Evolutionary conservation across 768 basidiomycete species (phyloP), one percentile per base, ranked within the genome.

Genomic region (Lactifluus rugatus): DNA sequence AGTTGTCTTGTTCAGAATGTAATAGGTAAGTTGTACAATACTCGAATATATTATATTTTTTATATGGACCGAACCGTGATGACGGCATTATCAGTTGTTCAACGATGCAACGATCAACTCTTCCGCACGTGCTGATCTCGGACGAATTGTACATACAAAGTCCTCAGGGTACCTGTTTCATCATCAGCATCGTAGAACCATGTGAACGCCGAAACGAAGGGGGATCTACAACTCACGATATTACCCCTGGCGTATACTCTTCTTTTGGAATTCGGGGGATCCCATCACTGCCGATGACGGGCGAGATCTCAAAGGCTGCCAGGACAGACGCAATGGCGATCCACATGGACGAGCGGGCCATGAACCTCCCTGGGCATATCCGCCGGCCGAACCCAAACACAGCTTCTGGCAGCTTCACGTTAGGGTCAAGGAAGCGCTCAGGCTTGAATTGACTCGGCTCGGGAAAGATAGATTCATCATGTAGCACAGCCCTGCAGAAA

Each of bases 101-200:
- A 34, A n/a, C 25, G 60, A 47, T 3, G 56, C 11, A 5, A 47
- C 32, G 34, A 69, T 57, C 32, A 69, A 50, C 21, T 51, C 48
- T 45, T 56, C 51, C 23, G 57, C 48, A 3, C 28, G 48, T 13
- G 47, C 25, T 21, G 59, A 63, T 5, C 68, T 60, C 17, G 67
- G 62, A 28, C 53, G 57, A 44, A 69, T 68, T 14, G 25, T 21
- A 48, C 68, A 69, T 10, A 49, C 56, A 54, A 69, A 69, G 23
- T 61, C 52, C 25, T 58, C 62, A 14, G 67, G 60, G 42, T 64
- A 57, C 23, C 64, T 65, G 21, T 52, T 39, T 10, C 9, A 49
- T 7, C 48, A 19, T 1, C 39, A 8, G 4, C 10, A 34, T 16
- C 5, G 9, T 54, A 32, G 5, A 50, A 11, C 31, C 7, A 5